Evolutionary conservation across 495 filamentous ascomycete species (phyloP).

Genomic region (Talaromyces stipitatus): DNA sequence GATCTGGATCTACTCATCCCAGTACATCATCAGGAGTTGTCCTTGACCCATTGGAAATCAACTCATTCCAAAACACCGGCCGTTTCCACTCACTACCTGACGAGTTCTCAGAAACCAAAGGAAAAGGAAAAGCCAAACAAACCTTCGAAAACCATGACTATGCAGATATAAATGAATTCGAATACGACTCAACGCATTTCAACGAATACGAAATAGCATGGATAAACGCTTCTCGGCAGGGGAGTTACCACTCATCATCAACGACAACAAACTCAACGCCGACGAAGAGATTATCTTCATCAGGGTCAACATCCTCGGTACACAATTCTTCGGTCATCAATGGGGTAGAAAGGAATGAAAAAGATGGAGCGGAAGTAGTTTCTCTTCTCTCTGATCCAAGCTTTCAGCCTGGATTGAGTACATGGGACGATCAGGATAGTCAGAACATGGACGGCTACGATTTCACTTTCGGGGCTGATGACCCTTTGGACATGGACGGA

Average conservation of each 20-base stretch:
- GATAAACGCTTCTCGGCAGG: background rate
- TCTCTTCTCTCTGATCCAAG: slow-evolving; percentile 44
- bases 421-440: slow-evolving; percentile 42
- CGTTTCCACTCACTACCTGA: background rate
- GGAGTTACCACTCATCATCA: background rate
- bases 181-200: background rate
- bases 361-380: slow-evolving; percentile 37
- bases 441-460: slow-evolving; percentile 17
- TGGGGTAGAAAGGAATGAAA: no score
- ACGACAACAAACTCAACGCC: background rate
- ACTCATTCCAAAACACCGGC: background rate
- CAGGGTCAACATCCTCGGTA: background rate
- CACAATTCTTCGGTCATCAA: background rate
- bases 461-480: background rate
- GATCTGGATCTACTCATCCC: no score
- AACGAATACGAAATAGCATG: slow-evolving; percentile 5
- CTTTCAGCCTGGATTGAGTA: slow-evolving; percentile 44
- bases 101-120: background rate
- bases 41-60: background rate
- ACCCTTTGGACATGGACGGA: background rate
- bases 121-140: slow-evolving; percentile 23
- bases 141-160: background rate
- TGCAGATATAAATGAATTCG: background rate
- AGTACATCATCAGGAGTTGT: no score
- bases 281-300: background rate